Conservation (phyloP, 2,329 filamentous ascomycete genomes). For the Coniochaeta sp. region DNA sequence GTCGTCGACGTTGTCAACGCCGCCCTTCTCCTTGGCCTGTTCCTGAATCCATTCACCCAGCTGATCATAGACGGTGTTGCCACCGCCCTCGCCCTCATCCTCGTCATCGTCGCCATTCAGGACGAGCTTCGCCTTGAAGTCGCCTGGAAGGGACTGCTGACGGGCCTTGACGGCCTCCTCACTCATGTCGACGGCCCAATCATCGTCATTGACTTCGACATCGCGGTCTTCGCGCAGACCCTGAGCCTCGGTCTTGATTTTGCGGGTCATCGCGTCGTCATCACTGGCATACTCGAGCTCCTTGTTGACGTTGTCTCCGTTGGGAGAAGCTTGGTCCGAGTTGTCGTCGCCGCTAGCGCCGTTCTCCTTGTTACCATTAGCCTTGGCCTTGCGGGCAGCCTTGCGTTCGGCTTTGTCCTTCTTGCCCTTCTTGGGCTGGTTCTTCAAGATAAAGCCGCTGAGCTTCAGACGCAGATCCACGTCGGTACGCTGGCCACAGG, state of each 20-base stretch:
- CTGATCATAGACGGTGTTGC: slow-evolving; percentile 75
- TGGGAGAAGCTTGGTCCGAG: slow-evolving; percentile 22
- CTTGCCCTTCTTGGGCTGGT: slow-evolving; percentile 87
- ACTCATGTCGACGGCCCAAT: slow-evolving; percentile 96
- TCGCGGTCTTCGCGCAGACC: slow-evolving; percentile 33
- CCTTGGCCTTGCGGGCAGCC: slow-evolving; percentile 85
- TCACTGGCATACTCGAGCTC: slow-evolving; percentile 71
- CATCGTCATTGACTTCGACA: slow-evolving; percentile 65
- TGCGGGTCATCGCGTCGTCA: slow-evolving; percentile 70
- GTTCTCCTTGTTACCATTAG: slow-evolving; percentile 53
- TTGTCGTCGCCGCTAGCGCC: slow-evolving; percentile 57
- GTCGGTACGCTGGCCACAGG: slow-evolving; percentile 86
- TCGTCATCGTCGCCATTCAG: slow-evolving; percentile 71
- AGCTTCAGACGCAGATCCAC: slow-evolving; percentile 94
- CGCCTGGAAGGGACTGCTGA: slow-evolving; percentile 84
- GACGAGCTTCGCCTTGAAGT: slow-evolving; percentile 87
- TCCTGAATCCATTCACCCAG: slow-evolving; percentile 88
- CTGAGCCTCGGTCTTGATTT: slow-evolving; percentile 59
- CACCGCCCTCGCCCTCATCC: slow-evolving; percentile 69
- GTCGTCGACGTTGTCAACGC: slow-evolving; percentile 74
- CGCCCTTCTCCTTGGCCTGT: slow-evolving; percentile 63
- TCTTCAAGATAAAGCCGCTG: slow-evolving; percentile 95
- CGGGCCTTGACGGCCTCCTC: slow-evolving; percentile 92
- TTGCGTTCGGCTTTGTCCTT: slow-evolving; percentile 92
- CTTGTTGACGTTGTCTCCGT: slow-evolving; percentile 35